Evolutionary conservation across 345 rosid genomes (phyloP).

Genomic region (Salix viminalis): DNA sequence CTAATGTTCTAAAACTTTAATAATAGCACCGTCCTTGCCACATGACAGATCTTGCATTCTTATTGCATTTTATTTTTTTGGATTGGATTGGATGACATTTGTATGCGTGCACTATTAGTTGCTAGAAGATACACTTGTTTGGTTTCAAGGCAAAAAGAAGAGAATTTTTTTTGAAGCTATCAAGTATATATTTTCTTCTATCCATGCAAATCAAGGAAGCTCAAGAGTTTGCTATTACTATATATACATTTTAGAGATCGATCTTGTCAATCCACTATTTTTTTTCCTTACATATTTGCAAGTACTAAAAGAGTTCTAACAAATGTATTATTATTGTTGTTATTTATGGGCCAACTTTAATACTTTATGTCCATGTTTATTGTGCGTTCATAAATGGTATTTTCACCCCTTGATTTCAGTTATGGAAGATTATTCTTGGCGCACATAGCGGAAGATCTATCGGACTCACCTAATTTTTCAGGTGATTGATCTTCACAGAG

Average conservation of each 20-base stretch:
- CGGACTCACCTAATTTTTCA: slow-evolving; percentile 56
- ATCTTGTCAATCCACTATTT: background rate
- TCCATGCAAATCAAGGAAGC: background rate
- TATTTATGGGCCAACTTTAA: background rate
- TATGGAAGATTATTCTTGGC: slow-evolving; percentile 68
- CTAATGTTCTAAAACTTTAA: background rate
- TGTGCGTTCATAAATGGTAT: slow-evolving; percentile 2
- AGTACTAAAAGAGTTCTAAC: background rate
- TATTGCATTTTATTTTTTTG: background rate
- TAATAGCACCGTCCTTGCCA: background rate
- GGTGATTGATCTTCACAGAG: slow-evolving; percentile 45
- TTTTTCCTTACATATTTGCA: background rate
- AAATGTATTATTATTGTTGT: background rate
- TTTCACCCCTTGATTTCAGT: slow-evolving; percentile 25
- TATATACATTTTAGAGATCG: background rate
- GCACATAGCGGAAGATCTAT: slow-evolving; percentile 71
- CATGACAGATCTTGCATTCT: background rate
- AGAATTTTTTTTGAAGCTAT: background rate
- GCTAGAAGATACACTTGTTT: background rate
- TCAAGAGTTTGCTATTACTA: background rate
- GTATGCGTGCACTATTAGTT: background rate
- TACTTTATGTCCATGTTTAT: background rate
- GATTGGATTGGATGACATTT: background rate
- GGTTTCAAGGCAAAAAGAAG: background rate
- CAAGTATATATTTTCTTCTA: background rate